phyloP scores from a whole-genome alignment of 306 rosid genomes.

The Vigna hirtella region DNA sequence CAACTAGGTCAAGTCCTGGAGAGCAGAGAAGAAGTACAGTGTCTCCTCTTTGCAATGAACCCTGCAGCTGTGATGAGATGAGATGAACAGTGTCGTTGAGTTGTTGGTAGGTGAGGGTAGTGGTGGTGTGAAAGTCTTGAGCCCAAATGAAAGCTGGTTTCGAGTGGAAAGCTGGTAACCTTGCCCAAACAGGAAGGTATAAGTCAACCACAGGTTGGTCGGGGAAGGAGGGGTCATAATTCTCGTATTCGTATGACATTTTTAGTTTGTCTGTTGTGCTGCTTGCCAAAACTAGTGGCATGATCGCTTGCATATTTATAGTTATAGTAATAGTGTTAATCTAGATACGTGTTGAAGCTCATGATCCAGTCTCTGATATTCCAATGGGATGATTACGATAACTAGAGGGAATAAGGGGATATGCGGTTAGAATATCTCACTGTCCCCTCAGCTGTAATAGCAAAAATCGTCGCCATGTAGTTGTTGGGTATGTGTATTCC shows the following conservation, averaged over 20 bases:
- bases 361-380: background rate
- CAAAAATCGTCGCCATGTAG: constrained; percentile 23
- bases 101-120: constrained; percentile 58
- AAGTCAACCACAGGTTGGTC: constrained; percentile 85
- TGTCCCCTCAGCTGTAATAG: background rate
- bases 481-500: constrained; percentile 4
- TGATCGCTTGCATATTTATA: constrained; percentile 42
- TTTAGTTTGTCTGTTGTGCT: constrained; percentile 4
- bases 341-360: background rate
- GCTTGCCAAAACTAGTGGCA: background rate
- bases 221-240: constrained; percentile 79
- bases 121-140: constrained; percentile 38
- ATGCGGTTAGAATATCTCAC: constrained; percentile 58
- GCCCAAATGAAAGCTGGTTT: constrained; percentile 86
- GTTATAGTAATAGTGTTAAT: background rate
- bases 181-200: constrained; percentile 80
- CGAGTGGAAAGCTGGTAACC: constrained; percentile 62
- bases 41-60: constrained; percentile 56
- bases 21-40: constrained; percentile 66
- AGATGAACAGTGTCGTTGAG: constrained; percentile 58
- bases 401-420: constrained; percentile 52
- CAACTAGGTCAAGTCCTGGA: constrained; percentile 70
- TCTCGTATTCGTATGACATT: constrained; percentile 62
- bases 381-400: constrained; percentile 38
- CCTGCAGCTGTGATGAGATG: constrained; percentile 56